Evolutionary conservation across 495 filamentous ascomycete genomes (phyloP), one percentile per base, ranked within the genome.

Genomic region (Cladorrhinum samala): DNA sequence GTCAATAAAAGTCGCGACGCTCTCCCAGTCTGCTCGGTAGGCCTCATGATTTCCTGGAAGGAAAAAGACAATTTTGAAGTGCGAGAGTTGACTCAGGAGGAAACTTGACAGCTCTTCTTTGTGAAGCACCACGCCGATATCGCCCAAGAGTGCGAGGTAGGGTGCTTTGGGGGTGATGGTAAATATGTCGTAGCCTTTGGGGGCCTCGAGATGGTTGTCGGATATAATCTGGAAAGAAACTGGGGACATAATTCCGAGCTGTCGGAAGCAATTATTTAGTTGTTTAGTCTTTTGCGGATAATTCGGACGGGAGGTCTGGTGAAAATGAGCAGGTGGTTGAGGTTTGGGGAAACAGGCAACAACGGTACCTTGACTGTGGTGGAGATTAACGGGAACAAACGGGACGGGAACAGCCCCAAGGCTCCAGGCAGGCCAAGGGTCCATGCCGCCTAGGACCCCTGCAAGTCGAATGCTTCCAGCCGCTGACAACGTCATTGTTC

Each of bases 41-140:
- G 78, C 62, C 56, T 84, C 80, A 52, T 84, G 80, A 53, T 83
- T 84, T 0, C 80, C 80, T 1, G 77, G 62, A 0, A 83, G 61
- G 38, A 78, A 66, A 38, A 82, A 74, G 0, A 85, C 76, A 2
- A 70, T 53, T 16, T 63, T 46, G 51, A 80, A 81, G 7, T 67
- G 54, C 2, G 18, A 9, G 14, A 85, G 68, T 52, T 79, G 78
- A 11, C 42, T 52, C 11, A 56, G 69, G 19, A 82, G 60, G 54
- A 78, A 81, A 0, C 25, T 27, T n/a, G 72, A 63, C 30, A 66
- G 71, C 0, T 72, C 66, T 16, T 65, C 61, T 45, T 77, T 69
- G 21, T 63, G 54, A 17, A 46, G 50, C 23, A 70, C 61, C 46
- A 70, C 63, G 25, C 80, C 81, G 48, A 84, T 83, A 60, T 83